Base-by-base conservation (phyloP, 2,329 filamentous ascomycete genomes). In the Blastomyces parvus region DNA sequence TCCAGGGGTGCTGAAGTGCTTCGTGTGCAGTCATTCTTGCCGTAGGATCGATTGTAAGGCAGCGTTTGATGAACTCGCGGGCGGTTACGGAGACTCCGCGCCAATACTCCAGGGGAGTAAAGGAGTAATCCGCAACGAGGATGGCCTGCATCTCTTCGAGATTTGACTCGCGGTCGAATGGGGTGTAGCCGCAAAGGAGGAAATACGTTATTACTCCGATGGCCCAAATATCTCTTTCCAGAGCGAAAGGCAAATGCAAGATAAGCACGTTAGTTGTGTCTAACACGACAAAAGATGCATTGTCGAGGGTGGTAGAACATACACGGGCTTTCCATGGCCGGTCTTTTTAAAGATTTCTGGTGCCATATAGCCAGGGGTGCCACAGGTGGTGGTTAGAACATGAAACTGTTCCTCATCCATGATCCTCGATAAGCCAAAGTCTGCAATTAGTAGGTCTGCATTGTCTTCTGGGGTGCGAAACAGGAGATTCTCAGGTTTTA, bases 121-220 rank as follows among this genome's bases (percentile, higher is more conserved):
- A 99, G 72, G 86, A 89, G 81, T 97, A 99, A 79, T 97, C 93
- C 64, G 94, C 94, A 66, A 91, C 89, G 63, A 97, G 85, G 73
- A 99, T 99, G 70, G 94, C 94, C 80, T 97, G 93, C 93, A 99
- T 97, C 80, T 99, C 94, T 80, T 99, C 94, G 72, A 97, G 87
- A 77, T 99, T 96, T 70, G 87, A 93, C 76, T 97, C 94, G 63
- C 94, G 89, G 78, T 99, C 94, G 75, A 99, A 99, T 14, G 94
- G 94, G 0, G 94, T 99, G 79, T 97, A 97, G 64, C 94, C 94
- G 77, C 94, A 97, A 60, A 99, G 87, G 38, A 99, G 82, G 80
- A 99, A 99, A 80, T 97, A 99, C 40, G 94, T 97, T 73, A 99
- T 99, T 53, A 99, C 94, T 57, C 94, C 94, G 66, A 97, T 91